Conservation (phyloP, 768 basidiomycete species). For the Botryobasidium botryosum region DNA sequence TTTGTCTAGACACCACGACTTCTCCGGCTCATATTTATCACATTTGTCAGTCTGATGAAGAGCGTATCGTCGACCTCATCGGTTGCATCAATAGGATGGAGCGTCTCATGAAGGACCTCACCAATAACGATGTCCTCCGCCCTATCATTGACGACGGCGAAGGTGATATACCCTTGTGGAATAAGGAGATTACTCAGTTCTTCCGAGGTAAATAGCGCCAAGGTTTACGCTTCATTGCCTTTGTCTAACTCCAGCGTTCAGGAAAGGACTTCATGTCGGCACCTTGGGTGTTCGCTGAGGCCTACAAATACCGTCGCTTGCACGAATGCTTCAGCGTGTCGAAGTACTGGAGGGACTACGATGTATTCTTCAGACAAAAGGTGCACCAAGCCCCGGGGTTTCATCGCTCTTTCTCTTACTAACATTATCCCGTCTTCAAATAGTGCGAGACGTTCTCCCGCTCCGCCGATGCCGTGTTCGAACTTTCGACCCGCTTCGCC, state of each 20-base stretch:
- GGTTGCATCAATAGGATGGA: constrained; percentile 83
- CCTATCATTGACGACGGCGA: constrained; percentile 84
- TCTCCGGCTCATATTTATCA: too few relatives aligned
- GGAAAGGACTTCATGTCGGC: constrained; percentile 93
- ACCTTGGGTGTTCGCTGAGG: constrained; percentile 95
- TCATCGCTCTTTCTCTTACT: constrained; percentile 19
- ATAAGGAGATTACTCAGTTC: constrained; percentile 89
- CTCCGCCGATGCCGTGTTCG: constrained; percentile 82
- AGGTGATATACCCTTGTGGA: constrained; percentile 88
- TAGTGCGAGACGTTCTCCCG: constrained; percentile 87
- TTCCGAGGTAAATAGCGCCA: constrained; percentile 50
- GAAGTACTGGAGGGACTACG: constrained; percentile 80
- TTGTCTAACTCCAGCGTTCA: constrained; percentile 32
- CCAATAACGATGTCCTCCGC: constrained; percentile 57
- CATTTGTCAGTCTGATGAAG: constrained; percentile 51
- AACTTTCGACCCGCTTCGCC: constrained; percentile 80
- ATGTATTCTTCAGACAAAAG: constrained; percentile 95
- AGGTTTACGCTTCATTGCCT: neutral
- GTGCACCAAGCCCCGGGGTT: too few relatives aligned
- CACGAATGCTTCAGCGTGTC: constrained; percentile 87
- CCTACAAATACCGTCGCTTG: constrained; percentile 81
- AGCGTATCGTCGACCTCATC: constrained; percentile 68
- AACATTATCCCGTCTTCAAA: neutral
- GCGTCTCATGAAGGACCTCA: constrained; percentile 71
- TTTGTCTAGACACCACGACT: neutral